Base-by-base conservation (phyloP, 2,329 filamentous ascomycete species). In the Colletotrichum sp. region DNA sequence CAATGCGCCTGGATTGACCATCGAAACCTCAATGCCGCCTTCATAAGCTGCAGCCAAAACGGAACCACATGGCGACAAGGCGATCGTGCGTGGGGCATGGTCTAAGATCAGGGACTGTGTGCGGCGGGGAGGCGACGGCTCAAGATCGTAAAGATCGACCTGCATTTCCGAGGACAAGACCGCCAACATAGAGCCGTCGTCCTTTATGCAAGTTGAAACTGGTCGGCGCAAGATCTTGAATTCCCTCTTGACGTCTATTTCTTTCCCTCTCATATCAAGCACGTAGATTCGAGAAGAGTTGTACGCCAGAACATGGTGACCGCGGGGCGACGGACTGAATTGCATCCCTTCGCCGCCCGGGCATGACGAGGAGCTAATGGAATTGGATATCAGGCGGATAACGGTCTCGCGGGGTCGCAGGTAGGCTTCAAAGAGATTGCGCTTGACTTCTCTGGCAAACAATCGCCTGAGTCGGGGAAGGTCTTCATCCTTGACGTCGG, bases 231-330 rank as follows among this genome's bases (percentile, higher is more conserved):
- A 86, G 62, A 96, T 94, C 85, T 96, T 96, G 80, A 98, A 89
- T 83, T 98, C 95, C 78, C 95, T 91, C 82, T 91, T 91, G 36
- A 96, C 93, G 16, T 88, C 86, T 22, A 95, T 85, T 8, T 90
- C 87, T 49, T 91, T 84, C 1, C 88, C 88, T 27, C 90, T 89
- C 5, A 95, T 88, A 82, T 96, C 93, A 68, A 98, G 87, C 39
- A 98, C 91, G 80, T 96, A 94, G 78, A 98, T 95, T 73, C 95
- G 90, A 15, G 95, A 96, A 49, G 95, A 98, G 84, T 95, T 98
- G 83, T 96, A 95, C 68, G 94, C 95, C 55, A 98, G 89, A 34
- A 98, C 86, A 79, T 93, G 91, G 79, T 93, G 92, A 4, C 95
- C 95, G 70, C 90, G 92, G 8, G 95, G 92, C 3, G 95, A 98